A percentile compares a stretch with the other conserved stretches of the same genome.
phyloP scores from a whole-genome alignment of 1,139 yeast genomes.

The Geotrichum phurueaensis region DNA sequence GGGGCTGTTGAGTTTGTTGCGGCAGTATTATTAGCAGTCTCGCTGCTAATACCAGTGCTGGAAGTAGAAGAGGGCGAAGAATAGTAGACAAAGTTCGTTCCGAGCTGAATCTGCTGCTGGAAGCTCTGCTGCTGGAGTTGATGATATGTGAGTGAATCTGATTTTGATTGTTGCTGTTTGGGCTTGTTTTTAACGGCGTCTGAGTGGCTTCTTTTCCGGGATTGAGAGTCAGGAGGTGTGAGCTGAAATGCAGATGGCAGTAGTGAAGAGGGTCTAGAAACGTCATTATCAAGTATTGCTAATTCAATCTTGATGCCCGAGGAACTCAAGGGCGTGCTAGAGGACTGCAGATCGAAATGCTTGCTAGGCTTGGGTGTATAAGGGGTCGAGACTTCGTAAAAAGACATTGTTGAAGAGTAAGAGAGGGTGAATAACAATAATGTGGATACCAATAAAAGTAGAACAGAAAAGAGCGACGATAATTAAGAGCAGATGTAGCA shows the following conservation, averaged over 20 bases:
- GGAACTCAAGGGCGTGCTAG: not conserved
- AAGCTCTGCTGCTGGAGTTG: conserved; percentile 13
- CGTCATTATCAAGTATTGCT: not conserved
- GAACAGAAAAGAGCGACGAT: not conserved
- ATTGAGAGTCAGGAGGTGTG: conserved; percentile 28
- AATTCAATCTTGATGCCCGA: not conserved
- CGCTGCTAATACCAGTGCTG: not conserved
- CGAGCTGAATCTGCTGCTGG: conserved; percentile 15
- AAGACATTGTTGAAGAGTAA: conserved; percentile 4
- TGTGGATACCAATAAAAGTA: not conserved
- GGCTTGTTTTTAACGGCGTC: conserved; percentile 9
- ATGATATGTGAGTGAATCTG: conserved; percentile 4
- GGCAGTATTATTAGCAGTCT: not conserved
- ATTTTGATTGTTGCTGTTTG: not conserved
- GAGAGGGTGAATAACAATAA: not conserved
- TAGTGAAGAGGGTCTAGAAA: conserved; percentile 12
- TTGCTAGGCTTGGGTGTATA: conserved; percentile 11
- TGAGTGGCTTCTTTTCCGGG: conserved; percentile 18
- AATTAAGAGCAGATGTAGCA: not conserved
- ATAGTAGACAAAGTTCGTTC: conserved; percentile 13
- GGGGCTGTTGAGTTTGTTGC: not conserved
- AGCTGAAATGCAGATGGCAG: conserved; percentile 29
- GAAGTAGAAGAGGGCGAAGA: conserved; percentile 2
- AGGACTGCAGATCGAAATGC: not conserved
- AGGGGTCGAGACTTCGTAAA: conserved; percentile 8